Percentiles rank a stretch among this genome's conserved stretches.
Conservation (phyloP, 352 stramenopile genomes). For the Phytophthora hibernalis region DNA sequence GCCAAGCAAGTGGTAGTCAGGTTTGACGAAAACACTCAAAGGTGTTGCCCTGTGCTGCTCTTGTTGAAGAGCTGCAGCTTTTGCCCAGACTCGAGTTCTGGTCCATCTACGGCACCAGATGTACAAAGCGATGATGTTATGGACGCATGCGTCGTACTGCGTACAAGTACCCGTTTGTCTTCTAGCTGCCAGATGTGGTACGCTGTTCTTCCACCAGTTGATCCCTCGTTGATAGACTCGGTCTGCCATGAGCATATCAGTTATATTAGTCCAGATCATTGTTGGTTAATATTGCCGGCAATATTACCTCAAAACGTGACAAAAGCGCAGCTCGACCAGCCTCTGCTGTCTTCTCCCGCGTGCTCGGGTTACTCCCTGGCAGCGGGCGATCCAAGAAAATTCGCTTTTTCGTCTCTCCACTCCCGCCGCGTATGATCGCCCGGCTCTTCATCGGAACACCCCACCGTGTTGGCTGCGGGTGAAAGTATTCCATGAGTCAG, state of each 20-base stretch:
- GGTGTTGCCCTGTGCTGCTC: constrained; percentile 20
- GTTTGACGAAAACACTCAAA: constrained; percentile 77
- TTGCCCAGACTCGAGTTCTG: not conserved
- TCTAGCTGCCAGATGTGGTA: constrained; percentile 81
- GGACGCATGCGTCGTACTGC: constrained; percentile 47
- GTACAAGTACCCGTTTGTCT: constrained; percentile 64
- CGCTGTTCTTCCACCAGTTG: constrained; percentile 31
- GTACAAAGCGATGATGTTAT: not conserved
- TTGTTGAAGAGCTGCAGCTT: not conserved
- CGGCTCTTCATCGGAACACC: constrained; percentile 67
- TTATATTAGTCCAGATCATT: not conserved
- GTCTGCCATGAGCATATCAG: constrained; percentile 12
- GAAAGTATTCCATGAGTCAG: constrained; percentile 1
- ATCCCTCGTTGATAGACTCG: constrained; percentile 33
- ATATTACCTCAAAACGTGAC: constrained; percentile 39
- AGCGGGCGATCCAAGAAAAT: constrained; percentile 68
- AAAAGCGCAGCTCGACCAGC: constrained; percentile 37
- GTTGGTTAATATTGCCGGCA: not conserved
- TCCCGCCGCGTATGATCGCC: constrained; percentile 32
- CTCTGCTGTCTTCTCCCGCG: constrained; percentile 43
- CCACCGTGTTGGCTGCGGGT: constrained; percentile 49
- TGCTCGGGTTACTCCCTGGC: constrained; percentile 29
- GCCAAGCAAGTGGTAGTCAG: constrained; percentile 62
- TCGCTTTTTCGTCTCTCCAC: constrained; percentile 45
- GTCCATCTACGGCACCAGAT: not conserved